phyloP scores from a whole-genome alignment of 140 eudicot species.

The Stevia rebaudiana region DNA sequence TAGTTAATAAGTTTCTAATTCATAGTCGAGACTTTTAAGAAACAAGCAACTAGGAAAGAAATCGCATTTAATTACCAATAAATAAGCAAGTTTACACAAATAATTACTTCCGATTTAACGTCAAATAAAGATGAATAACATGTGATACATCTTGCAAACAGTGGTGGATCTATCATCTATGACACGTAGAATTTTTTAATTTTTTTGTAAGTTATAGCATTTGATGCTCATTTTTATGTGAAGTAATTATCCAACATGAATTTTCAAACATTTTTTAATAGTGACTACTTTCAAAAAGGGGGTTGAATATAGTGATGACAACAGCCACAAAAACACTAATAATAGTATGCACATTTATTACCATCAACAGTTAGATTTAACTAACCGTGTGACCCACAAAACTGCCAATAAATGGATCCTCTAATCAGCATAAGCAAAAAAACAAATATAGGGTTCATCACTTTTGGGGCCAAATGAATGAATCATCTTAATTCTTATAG shows the following conservation, averaged over 20 bases:
- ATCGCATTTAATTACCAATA: neutral
- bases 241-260: too few relatives aligned
- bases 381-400: neutral
- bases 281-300: neutral
- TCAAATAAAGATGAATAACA: neutral
- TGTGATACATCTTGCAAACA: neutral
- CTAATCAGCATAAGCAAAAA: neutral
- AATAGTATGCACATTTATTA: neutral
- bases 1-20: neutral
- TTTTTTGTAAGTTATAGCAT: neutral
- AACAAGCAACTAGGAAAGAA: neutral
- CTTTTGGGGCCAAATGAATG: neutral
- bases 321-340: constrained; percentile 2
- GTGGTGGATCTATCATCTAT: neutral
- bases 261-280: neutral
- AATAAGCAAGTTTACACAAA: neutral
- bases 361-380: neutral
- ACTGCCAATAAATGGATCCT: neutral
- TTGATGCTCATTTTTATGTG: neutral
- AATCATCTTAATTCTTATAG: neutral
- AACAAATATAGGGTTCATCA: neutral
- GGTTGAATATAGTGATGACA: neutral
- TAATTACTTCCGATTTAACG: neutral
- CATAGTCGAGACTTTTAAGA: neutral
- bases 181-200: neutral